These are phyloP conservation scores for Phoenix dactylifera DNA, from an alignment of 176 grass and related monocot species.

Conservation along the genomic window DNA sequence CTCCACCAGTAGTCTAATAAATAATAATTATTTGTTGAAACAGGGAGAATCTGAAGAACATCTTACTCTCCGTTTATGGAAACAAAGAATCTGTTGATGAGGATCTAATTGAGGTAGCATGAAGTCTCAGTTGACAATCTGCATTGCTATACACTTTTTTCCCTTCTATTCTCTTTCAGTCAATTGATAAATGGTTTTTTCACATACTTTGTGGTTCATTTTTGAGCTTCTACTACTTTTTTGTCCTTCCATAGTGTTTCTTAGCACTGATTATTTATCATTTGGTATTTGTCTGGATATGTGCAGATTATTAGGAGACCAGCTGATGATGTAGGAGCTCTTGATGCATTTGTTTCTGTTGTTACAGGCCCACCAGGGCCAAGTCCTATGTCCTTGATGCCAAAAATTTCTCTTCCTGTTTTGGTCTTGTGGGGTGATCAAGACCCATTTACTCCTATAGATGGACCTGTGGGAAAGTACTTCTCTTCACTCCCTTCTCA, in stretches of 20 bases:
- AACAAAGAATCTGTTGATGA: conserved; percentile 41
- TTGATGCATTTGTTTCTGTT: conserved; percentile 86
- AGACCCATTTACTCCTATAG: conserved; percentile 84
- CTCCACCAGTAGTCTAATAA: neutral
- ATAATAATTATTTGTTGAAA: neutral
- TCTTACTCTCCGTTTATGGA: conserved; percentile 37
- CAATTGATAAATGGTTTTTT: too few species aligned
- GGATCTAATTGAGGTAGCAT: conserved; percentile 30
- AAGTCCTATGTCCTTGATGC: conserved; percentile 64
- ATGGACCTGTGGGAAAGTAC: conserved; percentile 83
- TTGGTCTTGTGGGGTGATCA: conserved; percentile 72
- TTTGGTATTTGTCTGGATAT: neutral
- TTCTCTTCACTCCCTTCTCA: conserved; percentile 54
- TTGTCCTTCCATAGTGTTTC: too few species aligned
- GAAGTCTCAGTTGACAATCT: neutral
- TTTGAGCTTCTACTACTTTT: too few species aligned
- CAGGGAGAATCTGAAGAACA: conserved; percentile 41
- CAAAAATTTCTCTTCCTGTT: conserved; percentile 46
- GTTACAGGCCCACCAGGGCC: conserved; percentile 76
- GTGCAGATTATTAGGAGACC: conserved; percentile 59
- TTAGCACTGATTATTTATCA: too few species aligned
- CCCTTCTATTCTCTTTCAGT: too few species aligned
- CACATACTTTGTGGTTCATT: too few species aligned
- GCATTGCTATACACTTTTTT: neutral
- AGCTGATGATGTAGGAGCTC: conserved; percentile 55